A percentile compares a stretch with the other conserved stretches of the same genome.
phyloP scores from a whole-genome alignment of 208 protist genomes.

The Porcisia hertigi region DNA sequence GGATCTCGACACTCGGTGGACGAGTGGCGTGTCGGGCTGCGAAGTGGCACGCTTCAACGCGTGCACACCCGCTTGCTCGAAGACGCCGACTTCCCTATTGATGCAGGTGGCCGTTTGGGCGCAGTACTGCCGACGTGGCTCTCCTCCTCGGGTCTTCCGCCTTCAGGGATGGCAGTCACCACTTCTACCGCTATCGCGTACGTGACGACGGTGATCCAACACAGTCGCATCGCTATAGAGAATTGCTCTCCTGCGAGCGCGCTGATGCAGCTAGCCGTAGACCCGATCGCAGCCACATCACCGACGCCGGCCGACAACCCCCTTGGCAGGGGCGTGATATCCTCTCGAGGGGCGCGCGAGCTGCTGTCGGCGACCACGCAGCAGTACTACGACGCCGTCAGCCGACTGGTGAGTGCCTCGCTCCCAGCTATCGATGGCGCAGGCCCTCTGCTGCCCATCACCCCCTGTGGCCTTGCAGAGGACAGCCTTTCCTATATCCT shows the following conservation, averaged over 20 bases:
- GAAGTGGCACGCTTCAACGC: background rate
- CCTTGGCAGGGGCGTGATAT: background rate
- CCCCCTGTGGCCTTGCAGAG: no score
- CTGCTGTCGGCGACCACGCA: background rate
- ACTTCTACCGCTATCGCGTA: background rate
- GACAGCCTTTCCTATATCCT: conserved; percentile 11
- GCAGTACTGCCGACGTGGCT: background rate
- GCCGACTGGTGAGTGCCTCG: background rate
- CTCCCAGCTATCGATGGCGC: background rate
- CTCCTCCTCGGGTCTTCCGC: background rate
- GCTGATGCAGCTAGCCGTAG: background rate
- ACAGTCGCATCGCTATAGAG: background rate
- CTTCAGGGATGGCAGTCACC: background rate
- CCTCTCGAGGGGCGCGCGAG: background rate
- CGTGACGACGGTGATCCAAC: background rate
- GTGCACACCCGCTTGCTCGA: background rate
- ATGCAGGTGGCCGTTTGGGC: background rate
- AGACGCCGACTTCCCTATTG: background rate
- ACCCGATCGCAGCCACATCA: background rate
- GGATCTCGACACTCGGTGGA: background rate
- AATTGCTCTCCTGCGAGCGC: background rate
- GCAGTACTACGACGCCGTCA: background rate
- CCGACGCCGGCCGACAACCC: no score
- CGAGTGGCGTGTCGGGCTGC: background rate
- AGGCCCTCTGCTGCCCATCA: background rate